These are phyloP conservation scores for Verticillium nonalfalfae DNA, from an alignment of 2,329 filamentous ascomycete species.

Conservation along the genomic window DNA sequence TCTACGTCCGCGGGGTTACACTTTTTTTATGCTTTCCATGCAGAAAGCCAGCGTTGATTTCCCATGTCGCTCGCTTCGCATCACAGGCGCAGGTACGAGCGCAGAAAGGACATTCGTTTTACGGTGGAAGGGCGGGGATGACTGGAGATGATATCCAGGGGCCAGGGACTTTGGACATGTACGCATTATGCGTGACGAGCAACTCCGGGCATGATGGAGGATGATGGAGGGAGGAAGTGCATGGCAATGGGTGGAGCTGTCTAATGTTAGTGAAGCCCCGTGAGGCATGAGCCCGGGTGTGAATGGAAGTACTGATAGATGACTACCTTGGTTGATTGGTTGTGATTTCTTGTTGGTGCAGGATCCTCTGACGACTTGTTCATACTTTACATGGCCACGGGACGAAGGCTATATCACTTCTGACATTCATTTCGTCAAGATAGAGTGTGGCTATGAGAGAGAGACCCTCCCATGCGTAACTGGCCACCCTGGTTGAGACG, in stretches of 20 bases:
- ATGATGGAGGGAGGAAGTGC: not conserved
- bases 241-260: not conserved
- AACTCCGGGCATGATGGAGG: not conserved
- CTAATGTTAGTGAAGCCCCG: not conserved
- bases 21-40: not conserved
- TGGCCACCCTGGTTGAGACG: too few species aligned
- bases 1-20: not conserved
- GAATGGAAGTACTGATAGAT: not conserved
- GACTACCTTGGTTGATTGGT: not conserved
- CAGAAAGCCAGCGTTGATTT: not conserved
- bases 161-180: not conserved
- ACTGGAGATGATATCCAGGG: not conserved
- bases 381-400: too few species aligned
- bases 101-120: not conserved
- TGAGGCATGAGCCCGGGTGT: not conserved
- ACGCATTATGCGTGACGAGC: not conserved
- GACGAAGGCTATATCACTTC: too few species aligned
- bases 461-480: too few species aligned
- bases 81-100: not conserved
- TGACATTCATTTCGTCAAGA: too few species aligned
- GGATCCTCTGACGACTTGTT: not conserved
- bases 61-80: not conserved
- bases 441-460: not conserved
- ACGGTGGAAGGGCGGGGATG: not conserved
- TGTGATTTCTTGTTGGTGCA: not conserved